These are phyloP conservation scores for Leptographium flavum DNA, from an alignment of 2,329 filamentous ascomycete species.

Conservation along the genomic window DNA sequence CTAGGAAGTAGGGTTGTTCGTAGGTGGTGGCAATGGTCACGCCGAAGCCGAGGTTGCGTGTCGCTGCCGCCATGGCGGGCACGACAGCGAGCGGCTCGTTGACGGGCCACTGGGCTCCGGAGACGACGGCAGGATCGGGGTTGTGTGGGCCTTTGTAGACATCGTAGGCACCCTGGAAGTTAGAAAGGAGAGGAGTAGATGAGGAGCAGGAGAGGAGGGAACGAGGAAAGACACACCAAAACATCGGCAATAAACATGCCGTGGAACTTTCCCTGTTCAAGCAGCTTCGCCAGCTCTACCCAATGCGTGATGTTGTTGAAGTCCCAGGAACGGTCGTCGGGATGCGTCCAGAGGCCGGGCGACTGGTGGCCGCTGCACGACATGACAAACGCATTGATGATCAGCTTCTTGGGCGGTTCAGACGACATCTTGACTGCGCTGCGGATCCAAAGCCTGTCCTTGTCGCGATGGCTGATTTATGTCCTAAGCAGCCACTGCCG, in stretches of 20 bases:
- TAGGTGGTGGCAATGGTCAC: constrained; percentile 10
- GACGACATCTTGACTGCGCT: too few species aligned
- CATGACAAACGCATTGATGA: constrained; percentile 13
- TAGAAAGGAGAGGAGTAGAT: background rate
- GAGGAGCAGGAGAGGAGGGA: too few species aligned
- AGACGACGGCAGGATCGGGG: constrained; percentile 36
- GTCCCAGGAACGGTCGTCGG: constrained; percentile 43
- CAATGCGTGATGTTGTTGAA: constrained; percentile 49
- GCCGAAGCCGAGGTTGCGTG: constrained; percentile 7
- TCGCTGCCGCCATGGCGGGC: constrained; percentile 11
- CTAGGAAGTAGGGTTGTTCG: constrained; percentile 10
- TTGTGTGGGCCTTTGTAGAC: constrained; percentile 35
- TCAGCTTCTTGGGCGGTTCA: constrained; percentile 10
- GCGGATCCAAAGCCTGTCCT: too few species aligned
- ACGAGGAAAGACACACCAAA: constrained; percentile 17
- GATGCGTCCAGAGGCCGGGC: constrained; percentile 42
- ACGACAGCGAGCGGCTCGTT: constrained; percentile 46
- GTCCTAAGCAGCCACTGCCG: too few species aligned
- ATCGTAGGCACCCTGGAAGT: constrained; percentile 41
- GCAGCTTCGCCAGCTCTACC: constrained; percentile 42
- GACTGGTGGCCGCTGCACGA: constrained; percentile 29
- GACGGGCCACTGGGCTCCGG: constrained; percentile 51
- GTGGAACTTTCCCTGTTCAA: constrained; percentile 49
- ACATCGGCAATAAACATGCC: constrained; percentile 50
- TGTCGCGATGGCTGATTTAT: too few species aligned